Conservation (phyloP, 495 filamentous ascomycete species). For the Podospora anserina region DNA sequence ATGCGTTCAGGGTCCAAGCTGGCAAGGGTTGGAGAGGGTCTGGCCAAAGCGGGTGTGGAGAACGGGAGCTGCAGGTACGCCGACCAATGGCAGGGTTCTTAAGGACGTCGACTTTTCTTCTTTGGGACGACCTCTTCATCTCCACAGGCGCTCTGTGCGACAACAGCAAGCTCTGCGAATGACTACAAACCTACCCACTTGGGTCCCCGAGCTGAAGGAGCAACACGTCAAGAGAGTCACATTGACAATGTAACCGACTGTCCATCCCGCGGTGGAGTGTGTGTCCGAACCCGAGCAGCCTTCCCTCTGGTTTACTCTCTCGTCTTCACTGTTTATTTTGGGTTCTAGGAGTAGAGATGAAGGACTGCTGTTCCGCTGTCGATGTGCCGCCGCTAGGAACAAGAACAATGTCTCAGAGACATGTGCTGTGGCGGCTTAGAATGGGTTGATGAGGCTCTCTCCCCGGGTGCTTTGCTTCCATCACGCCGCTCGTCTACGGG, state of each 20-base stretch:
- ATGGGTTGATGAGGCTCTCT: constrained; percentile 1
- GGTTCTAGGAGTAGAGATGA: not conserved
- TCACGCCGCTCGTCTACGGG: not conserved
- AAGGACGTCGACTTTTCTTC: not conserved
- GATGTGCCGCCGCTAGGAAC: not conserved
- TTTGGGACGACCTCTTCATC: not conserved
- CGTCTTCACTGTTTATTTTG: not conserved
- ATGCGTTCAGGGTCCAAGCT: constrained; percentile 3
- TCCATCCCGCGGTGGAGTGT: too few species aligned
- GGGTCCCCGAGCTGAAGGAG: not conserved
- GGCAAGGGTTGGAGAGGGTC: not conserved
- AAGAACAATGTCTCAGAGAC: not conserved
- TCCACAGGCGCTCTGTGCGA: not conserved
- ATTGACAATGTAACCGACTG: not conserved
- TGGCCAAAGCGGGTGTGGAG: not conserved
- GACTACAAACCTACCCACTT: not conserved
- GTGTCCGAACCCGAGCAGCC: not conserved
- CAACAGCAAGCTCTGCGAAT: not conserved
- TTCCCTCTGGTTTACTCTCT: not conserved
- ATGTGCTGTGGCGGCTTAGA: constrained; percentile 4
- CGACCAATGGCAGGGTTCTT: not conserved
- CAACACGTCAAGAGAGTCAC: not conserved
- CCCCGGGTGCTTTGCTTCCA: not conserved
- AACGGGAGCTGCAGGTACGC: not conserved
- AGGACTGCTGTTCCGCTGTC: not conserved